A percentile compares a stretch with the other conserved stretches of the same genome.
Evolutionary conservation across 306 rosid genomes (phyloP).

Genomic region (Gleditsia sinensis): DNA sequence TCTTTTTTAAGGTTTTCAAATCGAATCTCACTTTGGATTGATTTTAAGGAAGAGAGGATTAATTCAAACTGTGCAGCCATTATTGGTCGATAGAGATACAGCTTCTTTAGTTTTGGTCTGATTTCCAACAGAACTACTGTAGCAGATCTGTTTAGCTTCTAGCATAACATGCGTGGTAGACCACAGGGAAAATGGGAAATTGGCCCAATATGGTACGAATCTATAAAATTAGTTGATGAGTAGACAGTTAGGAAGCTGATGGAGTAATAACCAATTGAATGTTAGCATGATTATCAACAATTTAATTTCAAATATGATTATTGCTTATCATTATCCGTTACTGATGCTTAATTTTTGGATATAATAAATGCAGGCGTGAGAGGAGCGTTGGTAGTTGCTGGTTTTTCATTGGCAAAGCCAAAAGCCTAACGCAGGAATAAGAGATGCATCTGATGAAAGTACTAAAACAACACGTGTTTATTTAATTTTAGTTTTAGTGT

Average conservation of each 20-base stretch:
- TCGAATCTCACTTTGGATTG: not conserved
- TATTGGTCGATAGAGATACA: not conserved
- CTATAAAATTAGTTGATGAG: too few relatives aligned
- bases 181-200: too few relatives aligned
- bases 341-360: not conserved
- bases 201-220: too few relatives aligned
- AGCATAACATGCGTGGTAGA: too few relatives aligned
- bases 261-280: not conserved
- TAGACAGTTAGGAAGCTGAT: not conserved
- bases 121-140: too few relatives aligned
- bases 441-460: conserved; percentile 3
- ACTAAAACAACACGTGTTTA: not conserved
- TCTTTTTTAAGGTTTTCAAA: not conserved
- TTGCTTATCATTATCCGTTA: not conserved
- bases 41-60: too few relatives aligned
- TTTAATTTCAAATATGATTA: too few relatives aligned
- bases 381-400: conserved; percentile 46
- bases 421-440: conserved; percentile 21
- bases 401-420: conserved; percentile 39
- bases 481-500: conserved; percentile 9
- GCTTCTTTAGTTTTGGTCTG: too few relatives aligned
- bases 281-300: too few relatives aligned
- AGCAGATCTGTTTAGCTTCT: too few relatives aligned
- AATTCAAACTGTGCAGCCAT: not conserved
- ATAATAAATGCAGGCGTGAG: conserved; percentile 53